phyloP scores from a whole-genome alignment of 2,329 filamentous ascomycete genomes.

The Aspergillus fructus region DNA sequence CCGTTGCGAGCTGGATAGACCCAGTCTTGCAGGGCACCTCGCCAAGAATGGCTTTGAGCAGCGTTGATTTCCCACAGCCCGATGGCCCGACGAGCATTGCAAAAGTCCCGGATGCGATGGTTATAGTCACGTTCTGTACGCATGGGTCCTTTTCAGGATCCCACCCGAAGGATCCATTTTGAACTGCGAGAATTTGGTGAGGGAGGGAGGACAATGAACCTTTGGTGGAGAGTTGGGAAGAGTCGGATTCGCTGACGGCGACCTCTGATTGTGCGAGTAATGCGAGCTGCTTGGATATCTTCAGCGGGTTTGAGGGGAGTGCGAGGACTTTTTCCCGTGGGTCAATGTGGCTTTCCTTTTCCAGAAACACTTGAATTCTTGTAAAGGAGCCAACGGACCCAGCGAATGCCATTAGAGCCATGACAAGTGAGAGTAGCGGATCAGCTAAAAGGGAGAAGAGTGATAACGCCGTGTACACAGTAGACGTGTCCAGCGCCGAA shows the following conservation, averaged over 20 bases:
- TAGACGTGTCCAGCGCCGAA: slow-evolving; percentile 39
- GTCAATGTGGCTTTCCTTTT: slow-evolving; percentile 33
- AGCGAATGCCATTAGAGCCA: slow-evolving; percentile 46
- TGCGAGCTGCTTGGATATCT: slow-evolving; percentile 20
- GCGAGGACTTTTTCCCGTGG: slow-evolving; percentile 16
- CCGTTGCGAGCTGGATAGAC: slow-evolving; percentile 29
- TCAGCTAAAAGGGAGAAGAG: slow-evolving; percentile 49
- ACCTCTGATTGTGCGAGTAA: slow-evolving; percentile 25
- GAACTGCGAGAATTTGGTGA: slow-evolving; percentile 39
- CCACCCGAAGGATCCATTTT: slow-evolving; percentile 51
- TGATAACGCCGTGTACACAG: slow-evolving; percentile 49
- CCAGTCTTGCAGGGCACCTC: slow-evolving; percentile 40
- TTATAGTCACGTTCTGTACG: slow-evolving; percentile 43
- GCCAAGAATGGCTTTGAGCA: slow-evolving; percentile 48
- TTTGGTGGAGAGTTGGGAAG: slow-evolving; percentile 23
- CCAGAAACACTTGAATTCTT: slow-evolving; percentile 48
- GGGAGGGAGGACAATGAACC: slow-evolving; percentile 13
- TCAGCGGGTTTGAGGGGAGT: slow-evolving; percentile 16
- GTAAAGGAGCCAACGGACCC: slow-evolving; percentile 48
- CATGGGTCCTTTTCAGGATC: slow-evolving; percentile 41
- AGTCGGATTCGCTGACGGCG: slow-evolving; percentile 23
- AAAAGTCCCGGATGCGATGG: slow-evolving; percentile 43
- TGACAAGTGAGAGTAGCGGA: slow-evolving; percentile 47
- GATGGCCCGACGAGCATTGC: slow-evolving; percentile 53
- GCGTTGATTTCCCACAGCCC: slow-evolving; percentile 54